Evolutionary conservation across 2,329 filamentous ascomycete species (phyloP), one percentile per base, ranked within the genome.

Genomic region (Colletotrichum spinosum): DNA sequence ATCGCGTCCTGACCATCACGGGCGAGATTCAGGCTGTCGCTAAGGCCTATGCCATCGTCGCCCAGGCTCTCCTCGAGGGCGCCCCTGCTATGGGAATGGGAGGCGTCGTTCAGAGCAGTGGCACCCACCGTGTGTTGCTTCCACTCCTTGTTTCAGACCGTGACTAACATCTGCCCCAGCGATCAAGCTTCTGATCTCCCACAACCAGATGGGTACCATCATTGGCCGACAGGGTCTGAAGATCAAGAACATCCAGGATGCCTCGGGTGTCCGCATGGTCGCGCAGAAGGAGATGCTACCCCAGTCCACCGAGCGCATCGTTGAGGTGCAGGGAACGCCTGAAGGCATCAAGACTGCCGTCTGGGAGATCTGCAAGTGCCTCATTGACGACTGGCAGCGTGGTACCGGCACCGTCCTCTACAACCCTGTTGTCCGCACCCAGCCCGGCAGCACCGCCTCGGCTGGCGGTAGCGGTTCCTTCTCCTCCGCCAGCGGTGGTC

Each of bases 131-230:
- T 99, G 90, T 81, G 93, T 34, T 10, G 12, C 8, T 39, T 17
- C 45, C 11, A 1, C n/a, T 49, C 3, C 5, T 48, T 50, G n/a
- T 3, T 17, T 11, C 15, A n/a, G 25, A 34, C 9, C 34, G 3
- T 17, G n/a, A 15, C 65, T 78, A 70, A 77, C 64, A 11, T 7
- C 35, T 15, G 25, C 45, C 67, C 25, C 71, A 99, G 96, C 96
- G 67, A 92, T 99, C 79, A 97, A 97, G 76, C 90, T 99, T 38
- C 90, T 99, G 77, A 98, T 99, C 79, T 99, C 96, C 39, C 95
- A 99, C 84, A 98, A 98, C 79, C 96, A 99, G 82, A 99, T 99
- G 96, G 96, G 96, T 68, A 99, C 96, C 74, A 97, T 99, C 82
- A 99, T 99, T 76, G 96, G 96, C 73, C 90, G 94, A 70, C 92